Evolutionary conservation across 2,329 filamentous ascomycete species (phyloP).

Genomic region (Podosphaera aphanis): DNA sequence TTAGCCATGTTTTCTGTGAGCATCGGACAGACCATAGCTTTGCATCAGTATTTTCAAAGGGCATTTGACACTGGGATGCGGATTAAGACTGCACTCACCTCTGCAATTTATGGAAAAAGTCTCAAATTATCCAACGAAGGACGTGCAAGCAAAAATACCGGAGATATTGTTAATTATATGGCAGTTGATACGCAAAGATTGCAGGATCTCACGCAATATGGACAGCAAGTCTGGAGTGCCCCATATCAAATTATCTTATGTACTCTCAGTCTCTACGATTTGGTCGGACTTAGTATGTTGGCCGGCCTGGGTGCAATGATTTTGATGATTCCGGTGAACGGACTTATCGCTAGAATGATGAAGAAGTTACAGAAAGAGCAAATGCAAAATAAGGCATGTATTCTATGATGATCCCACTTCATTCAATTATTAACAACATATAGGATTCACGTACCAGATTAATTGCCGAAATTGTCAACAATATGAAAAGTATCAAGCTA

Average conservation of each 20-base stretch:
- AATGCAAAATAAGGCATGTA: conserved; percentile 73
- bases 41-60: conserved; percentile 95
- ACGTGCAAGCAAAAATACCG: conserved; percentile 66
- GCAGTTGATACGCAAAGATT: conserved; percentile 90
- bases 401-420: background rate
- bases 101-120: conserved; percentile 81
- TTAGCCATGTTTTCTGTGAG: conserved; percentile 81
- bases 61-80: conserved; percentile 92
- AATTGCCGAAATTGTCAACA: conserved; percentile 95
- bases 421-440: background rate
- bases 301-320: conserved; percentile 90
- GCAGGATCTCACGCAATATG: conserved; percentile 85
- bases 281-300: conserved; percentile 90
- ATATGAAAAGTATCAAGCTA: conserved; percentile 98
- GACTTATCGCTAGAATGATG: conserved; percentile 76
- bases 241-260: conserved; percentile 91
- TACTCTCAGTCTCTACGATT: conserved; percentile 83
- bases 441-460: conserved; percentile 63
- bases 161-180: conserved; percentile 99
- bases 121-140: conserved; percentile 84
- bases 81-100: conserved; percentile 74
- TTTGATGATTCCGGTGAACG: conserved; percentile 90
- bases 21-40: conserved; percentile 61
- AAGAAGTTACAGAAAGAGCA: conserved; percentile 85
- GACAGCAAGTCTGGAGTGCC: conserved; percentile 86